Conservation (phyloP, 2,329 filamentous ascomycete genomes). For the Harringtonia aguacate region DNA sequence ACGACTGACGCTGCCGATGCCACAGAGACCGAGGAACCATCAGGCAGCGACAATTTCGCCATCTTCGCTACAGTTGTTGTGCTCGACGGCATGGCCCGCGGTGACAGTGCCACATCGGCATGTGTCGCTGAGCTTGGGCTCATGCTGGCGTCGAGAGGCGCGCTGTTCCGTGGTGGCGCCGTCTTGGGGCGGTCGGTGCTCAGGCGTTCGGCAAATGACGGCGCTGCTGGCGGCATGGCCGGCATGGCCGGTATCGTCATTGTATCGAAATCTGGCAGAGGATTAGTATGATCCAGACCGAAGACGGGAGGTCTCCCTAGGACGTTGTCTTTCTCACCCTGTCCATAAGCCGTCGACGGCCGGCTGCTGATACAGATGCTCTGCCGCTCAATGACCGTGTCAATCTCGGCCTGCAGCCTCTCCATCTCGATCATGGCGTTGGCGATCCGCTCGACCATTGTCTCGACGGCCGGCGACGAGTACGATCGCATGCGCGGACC, state of each 20-base stretch:
- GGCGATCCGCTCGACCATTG: slow-evolving; percentile 44
- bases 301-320: not conserved
- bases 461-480: slow-evolving; percentile 36
- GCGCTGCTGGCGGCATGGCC: slow-evolving; percentile 43
- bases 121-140: slow-evolving; percentile 10
- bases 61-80: too few species aligned
- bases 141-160: slow-evolving; percentile 13
- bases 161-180: slow-evolving; percentile 15
- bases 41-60: not conserved
- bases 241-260: slow-evolving; percentile 47
- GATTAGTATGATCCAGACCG: not conserved
- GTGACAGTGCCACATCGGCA: slow-evolving; percentile 17
- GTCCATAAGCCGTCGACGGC: slow-evolving; percentile 39
- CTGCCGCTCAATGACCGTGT: slow-evolving; percentile 48
- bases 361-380: slow-evolving; percentile 44
- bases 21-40: not conserved
- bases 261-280: slow-evolving; percentile 31
- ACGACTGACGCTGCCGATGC: slow-evolving; percentile 11
- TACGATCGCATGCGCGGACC: slow-evolving; percentile 33
- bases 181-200: slow-evolving; percentile 32
- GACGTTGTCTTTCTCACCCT: slow-evolving; percentile 15
- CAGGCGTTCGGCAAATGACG: slow-evolving; percentile 46
- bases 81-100: slow-evolving; percentile 12
- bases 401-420: slow-evolving; percentile 45
- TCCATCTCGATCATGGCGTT: slow-evolving; percentile 49